These are phyloP conservation scores for Gnaphalium uliginosum DNA, from an alignment of 129 eudicot genomes.

Conservation along the genomic window DNA sequence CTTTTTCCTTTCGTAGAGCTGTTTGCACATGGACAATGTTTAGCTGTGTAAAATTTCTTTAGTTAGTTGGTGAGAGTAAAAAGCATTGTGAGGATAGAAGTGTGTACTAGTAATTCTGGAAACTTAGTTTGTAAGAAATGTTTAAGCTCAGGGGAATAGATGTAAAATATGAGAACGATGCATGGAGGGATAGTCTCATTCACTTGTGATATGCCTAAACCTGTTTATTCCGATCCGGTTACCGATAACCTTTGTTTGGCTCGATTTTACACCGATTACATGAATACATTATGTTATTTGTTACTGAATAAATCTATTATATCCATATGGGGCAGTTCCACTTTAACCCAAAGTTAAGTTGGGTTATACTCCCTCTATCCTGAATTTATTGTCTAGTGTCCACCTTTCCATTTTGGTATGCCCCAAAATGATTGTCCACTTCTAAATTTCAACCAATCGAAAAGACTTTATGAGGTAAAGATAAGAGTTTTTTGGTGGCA, in stretches of 20 bases:
- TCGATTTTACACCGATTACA: not conserved
- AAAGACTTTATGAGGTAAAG: not conserved
- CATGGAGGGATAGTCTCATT: too few relatives aligned
- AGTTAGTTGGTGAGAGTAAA: conserved; percentile 8
- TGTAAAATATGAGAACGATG: too few relatives aligned
- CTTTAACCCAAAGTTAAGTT: too few relatives aligned
- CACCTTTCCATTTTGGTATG: not conserved
- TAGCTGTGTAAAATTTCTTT: conserved; percentile 6
- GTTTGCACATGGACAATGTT: conserved; percentile 6
- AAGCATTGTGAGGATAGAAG: not conserved
- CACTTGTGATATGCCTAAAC: not conserved
- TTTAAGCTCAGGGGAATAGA: not conserved
- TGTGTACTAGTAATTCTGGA: not conserved
- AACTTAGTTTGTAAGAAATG: not conserved
- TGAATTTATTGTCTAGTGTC: not conserved
- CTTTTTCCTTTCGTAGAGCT: not conserved
- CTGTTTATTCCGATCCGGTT: not conserved
- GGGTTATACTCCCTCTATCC: not conserved
- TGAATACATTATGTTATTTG: not conserved
- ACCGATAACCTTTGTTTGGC: not conserved
- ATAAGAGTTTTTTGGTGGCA: too few relatives aligned
- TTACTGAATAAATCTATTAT: not conserved
- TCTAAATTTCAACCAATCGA: not conserved
- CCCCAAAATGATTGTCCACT: not conserved
- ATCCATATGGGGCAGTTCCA: not conserved